phyloP scores from a whole-genome alignment of 2,329 filamentous ascomycete species.

The Sclerotinia nivalis region DNA sequence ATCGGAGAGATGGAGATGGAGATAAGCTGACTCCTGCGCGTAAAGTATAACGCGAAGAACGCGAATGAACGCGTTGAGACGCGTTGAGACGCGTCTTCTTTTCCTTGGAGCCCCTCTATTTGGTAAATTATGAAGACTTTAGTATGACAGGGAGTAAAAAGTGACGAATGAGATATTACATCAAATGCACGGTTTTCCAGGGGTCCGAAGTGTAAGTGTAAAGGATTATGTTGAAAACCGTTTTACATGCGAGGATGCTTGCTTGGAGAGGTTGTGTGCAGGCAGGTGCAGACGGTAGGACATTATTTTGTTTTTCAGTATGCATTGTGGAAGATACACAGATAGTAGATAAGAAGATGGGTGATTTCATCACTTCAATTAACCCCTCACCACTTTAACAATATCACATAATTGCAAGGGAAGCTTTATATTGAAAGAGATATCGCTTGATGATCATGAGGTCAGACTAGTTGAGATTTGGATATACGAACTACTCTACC shows the following conservation, averaged over 20 bases:
- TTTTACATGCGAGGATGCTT: conserved; percentile 16
- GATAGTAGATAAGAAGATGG: not conserved
- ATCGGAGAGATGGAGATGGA: not conserved
- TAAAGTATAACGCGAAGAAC: not conserved
- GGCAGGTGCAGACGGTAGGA: not conserved
- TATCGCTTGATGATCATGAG: not conserved
- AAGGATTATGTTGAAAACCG: conserved; percentile 1
- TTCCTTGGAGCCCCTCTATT: conserved; percentile 10
- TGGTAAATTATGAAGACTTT: not conserved
- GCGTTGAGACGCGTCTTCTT: conserved; percentile 1
- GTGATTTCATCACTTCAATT: not conserved
- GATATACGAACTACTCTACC: not conserved
- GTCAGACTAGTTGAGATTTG: not conserved
- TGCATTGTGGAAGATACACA: not conserved
- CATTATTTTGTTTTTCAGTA: not conserved
- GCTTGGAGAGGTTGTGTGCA: conserved; percentile 13
- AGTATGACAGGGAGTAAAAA: not conserved
- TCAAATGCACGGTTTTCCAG: not conserved
- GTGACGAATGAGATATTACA: conserved; percentile 5
- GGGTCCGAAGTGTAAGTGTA: not conserved
- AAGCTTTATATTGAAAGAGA: not conserved
- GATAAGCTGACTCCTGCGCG: not conserved
- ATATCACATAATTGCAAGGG: not conserved
- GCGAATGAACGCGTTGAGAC: not conserved
- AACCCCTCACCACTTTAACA: not conserved